Evolutionary conservation across 805 yeast species (phyloP).

Genomic region (Kodamaea nitidulidarum): DNA sequence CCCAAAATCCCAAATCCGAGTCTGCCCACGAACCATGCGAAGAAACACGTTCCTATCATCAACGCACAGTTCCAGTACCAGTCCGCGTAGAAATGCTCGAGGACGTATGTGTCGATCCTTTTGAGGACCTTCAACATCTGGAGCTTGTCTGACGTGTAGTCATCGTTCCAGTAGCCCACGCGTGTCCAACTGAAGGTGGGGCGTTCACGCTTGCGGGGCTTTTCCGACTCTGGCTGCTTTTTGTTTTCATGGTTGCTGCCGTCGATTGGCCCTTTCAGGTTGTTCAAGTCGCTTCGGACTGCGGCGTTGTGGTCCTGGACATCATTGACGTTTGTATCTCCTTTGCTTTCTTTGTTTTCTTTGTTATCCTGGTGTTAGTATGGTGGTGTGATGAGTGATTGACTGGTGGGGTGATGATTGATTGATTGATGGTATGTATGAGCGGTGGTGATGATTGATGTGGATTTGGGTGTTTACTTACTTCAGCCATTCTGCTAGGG

Average conservation of each 20-base stretch:
- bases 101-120: conserved; percentile 52
- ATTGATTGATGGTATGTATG: too few relatives aligned
- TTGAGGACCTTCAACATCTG: conserved; percentile 23
- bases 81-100: conserved; percentile 68
- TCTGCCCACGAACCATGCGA: conserved; percentile 65
- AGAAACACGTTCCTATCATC: conserved; percentile 66
- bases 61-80: conserved; percentile 66
- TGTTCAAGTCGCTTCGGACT: conserved; percentile 6
- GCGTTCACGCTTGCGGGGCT: conserved; percentile 9
- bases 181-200: conserved; percentile 40
- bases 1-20: conserved; percentile 63
- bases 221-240: not conserved
- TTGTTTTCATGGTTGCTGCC: conserved; percentile 4
- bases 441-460: too few relatives aligned
- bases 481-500: too few relatives aligned
- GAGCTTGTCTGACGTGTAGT: conserved; percentile 19
- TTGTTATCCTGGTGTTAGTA: conserved; percentile 1
- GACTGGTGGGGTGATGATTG: too few relatives aligned
- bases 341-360: not conserved
- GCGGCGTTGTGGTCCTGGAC: conserved; percentile 13
- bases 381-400: too few relatives aligned
- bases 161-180: conserved; percentile 37
- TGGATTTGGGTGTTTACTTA: too few relatives aligned
- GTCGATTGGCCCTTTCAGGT: conserved; percentile 2
- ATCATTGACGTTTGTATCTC: conserved; percentile 7